A percentile compares a stretch with the other conserved stretches of the same genome.
These are phyloP conservation scores for Nepenthes mirabilis DNA, from an alignment of 148 eudicot species.

Conservation along the genomic window DNA sequence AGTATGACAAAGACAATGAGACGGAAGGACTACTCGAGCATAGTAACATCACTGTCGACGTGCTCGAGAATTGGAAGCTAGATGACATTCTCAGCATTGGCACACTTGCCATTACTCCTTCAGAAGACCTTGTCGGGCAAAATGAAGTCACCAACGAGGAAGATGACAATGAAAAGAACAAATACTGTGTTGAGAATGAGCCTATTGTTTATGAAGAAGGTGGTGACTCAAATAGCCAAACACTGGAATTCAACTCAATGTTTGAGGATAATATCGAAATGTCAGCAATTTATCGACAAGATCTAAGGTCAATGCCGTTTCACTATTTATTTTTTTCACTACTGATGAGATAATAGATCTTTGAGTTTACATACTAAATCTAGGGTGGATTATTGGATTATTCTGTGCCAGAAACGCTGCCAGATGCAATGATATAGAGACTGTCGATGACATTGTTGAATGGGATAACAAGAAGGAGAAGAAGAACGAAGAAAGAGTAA, in stretches of 20 bases:
- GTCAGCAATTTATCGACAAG: not conserved
- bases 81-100: slow-evolving; percentile 53
- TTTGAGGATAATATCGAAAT: not conserved
- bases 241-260: not conserved
- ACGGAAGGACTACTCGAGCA: slow-evolving; percentile 12
- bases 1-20: not conserved
- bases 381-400: too few species aligned
- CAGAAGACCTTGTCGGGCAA: slow-evolving; percentile 7
- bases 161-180: slow-evolving; percentile 7
- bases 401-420: slow-evolving; percentile 4
- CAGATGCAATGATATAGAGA: slow-evolving; percentile 6
- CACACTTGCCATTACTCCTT: slow-evolving; percentile 39
- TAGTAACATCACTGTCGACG: slow-evolving; percentile 8
- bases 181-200: not conserved
- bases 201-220: slow-evolving; percentile 3
- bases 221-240: not conserved
- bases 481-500: slow-evolving; percentile 29
- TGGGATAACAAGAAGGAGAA: slow-evolving; percentile 7
- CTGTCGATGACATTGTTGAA: slow-evolving; percentile 1
- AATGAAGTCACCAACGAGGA: not conserved
- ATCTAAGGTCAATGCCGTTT: too few species aligned
- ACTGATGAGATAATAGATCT: too few species aligned
- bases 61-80: slow-evolving; percentile 27
- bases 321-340: too few species aligned
- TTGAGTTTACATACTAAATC: too few species aligned